phyloP scores from a whole-genome alignment of 2,329 filamentous ascomycete genomes.

The Diatrype stigma region DNA sequence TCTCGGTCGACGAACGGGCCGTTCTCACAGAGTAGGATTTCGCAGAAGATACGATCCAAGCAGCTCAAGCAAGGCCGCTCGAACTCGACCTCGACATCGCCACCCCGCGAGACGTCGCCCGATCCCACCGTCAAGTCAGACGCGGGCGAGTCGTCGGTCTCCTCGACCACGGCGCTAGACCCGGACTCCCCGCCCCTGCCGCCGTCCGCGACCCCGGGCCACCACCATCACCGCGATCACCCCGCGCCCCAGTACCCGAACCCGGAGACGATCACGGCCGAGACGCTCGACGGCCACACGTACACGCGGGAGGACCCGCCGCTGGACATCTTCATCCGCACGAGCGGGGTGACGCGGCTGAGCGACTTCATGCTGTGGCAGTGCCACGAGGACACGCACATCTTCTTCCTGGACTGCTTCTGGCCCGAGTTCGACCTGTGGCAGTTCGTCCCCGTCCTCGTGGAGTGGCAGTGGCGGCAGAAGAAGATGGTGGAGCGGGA shows the following conservation, averaged over 20 bases:
- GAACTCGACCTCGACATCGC: slow-evolving; percentile 42
- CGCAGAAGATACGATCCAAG: slow-evolving; percentile 75
- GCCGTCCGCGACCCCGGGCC: slow-evolving; percentile 15
- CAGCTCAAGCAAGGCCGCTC: slow-evolving; percentile 48
- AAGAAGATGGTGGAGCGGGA: slow-evolving; percentile 57
- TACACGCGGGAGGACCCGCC: slow-evolving; percentile 84
- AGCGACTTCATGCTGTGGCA: slow-evolving; percentile 99
- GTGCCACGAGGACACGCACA: slow-evolving; percentile 85
- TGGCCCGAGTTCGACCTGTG: slow-evolving; percentile 97
- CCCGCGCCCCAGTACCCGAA: slow-evolving; percentile 51
- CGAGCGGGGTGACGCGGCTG: slow-evolving; percentile 85
- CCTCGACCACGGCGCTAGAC: slow-evolving; percentile 57
- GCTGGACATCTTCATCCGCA: slow-evolving; percentile 84
- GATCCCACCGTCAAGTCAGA: slow-evolving; percentile 44
- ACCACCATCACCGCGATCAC: slow-evolving; percentile 18
- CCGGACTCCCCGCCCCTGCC: slow-evolving; percentile 48
- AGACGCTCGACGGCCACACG: slow-evolving; percentile 79
- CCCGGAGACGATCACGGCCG: slow-evolving; percentile 79
- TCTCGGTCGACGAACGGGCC: slow-evolving; percentile 61
- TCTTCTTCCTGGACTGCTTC: slow-evolving; percentile 85
- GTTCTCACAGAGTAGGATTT: slow-evolving; percentile 85
- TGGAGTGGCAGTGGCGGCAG: slow-evolving; percentile 78
- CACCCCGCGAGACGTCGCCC: slow-evolving; percentile 46
- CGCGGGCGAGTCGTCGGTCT: slow-evolving; percentile 51
- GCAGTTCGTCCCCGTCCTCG: slow-evolving; percentile 84